Conservation (phyloP, 306 rosid genomes). For the Prunus dulcis region DNA sequence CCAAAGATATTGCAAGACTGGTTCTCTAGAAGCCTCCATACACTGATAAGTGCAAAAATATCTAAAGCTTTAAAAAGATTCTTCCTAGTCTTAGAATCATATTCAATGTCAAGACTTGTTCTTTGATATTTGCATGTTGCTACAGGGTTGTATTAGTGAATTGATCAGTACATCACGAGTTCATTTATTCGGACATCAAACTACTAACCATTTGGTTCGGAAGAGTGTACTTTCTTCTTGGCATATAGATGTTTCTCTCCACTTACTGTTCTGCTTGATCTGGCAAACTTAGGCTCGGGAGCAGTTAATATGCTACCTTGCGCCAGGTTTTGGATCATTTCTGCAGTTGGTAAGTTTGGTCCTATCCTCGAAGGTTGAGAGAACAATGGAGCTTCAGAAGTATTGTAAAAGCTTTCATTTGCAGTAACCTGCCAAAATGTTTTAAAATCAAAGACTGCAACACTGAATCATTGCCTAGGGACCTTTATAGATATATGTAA, state of each 20-base stretch:
- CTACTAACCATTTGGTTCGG: constrained; percentile 41
- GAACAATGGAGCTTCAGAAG: constrained; percentile 52
- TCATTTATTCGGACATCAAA: constrained; percentile 3
- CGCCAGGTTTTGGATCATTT: constrained; percentile 28
- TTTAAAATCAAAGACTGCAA: background rate
- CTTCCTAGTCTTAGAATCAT: background rate
- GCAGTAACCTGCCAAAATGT: constrained; percentile 38
- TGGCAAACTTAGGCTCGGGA: constrained; percentile 47
- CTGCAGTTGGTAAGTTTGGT: constrained; percentile 18
- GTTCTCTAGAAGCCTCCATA: background rate
- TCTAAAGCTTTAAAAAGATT: background rate
- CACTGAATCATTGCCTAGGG: background rate
- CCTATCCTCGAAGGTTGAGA: constrained; percentile 42
- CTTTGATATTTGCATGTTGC: background rate
- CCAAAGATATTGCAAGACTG: background rate
- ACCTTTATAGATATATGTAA: constrained; percentile 5
- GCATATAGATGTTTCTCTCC: constrained; percentile 26
- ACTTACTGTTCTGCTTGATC: constrained; percentile 29
- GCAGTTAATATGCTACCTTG: constrained; percentile 27
- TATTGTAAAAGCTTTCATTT: constrained; percentile 34
- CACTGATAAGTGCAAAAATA: background rate
- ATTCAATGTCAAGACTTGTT: background rate
- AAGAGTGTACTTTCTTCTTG: constrained; percentile 22
- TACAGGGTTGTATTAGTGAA: background rate
- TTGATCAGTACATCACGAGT: background rate